A percentile compares a stretch with the other conserved stretches of the same genome.
These are phyloP conservation scores for Cladosporium cucumerinum DNA, from an alignment of 2,329 filamentous ascomycete genomes.

Conservation along the genomic window DNA sequence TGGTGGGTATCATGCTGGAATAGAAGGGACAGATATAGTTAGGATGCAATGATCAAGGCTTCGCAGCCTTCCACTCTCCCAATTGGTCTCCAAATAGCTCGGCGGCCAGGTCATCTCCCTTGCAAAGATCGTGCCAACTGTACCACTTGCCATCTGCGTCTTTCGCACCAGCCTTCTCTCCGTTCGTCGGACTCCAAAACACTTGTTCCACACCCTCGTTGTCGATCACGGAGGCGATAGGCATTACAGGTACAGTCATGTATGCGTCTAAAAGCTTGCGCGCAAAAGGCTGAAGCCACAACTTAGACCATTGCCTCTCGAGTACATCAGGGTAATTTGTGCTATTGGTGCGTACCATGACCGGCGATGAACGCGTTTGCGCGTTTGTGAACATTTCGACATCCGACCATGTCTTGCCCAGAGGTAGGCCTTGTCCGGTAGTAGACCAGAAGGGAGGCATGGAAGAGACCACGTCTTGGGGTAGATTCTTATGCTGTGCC, in stretches of 20 bases:
- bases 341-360: background rate
- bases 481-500: background rate
- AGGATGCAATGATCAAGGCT: background rate
- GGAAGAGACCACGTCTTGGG: background rate
- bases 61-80: slow-evolving; percentile 1
- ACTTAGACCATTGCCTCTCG: background rate
- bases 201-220: background rate
- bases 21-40: background rate
- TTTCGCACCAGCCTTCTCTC: slow-evolving; percentile 9
- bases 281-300: background rate
- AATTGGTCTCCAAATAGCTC: slow-evolving; percentile 4
- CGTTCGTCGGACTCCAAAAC: slow-evolving; percentile 1
- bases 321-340: background rate
- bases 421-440: background rate
- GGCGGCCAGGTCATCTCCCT: background rate
- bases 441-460: slow-evolving; percentile 11
- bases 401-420: slow-evolving; percentile 4
- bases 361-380: background rate
- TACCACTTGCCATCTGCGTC: background rate
- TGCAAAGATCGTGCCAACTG: slow-evolving; percentile 1
- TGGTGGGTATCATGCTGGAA: background rate
- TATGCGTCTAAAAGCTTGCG: background rate
- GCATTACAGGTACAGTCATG: background rate
- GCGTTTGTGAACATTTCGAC: background rate
- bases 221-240: background rate